phyloP scores from a whole-genome alignment of 1,139 yeast species.

The Protomyces pachydermus region DNA sequence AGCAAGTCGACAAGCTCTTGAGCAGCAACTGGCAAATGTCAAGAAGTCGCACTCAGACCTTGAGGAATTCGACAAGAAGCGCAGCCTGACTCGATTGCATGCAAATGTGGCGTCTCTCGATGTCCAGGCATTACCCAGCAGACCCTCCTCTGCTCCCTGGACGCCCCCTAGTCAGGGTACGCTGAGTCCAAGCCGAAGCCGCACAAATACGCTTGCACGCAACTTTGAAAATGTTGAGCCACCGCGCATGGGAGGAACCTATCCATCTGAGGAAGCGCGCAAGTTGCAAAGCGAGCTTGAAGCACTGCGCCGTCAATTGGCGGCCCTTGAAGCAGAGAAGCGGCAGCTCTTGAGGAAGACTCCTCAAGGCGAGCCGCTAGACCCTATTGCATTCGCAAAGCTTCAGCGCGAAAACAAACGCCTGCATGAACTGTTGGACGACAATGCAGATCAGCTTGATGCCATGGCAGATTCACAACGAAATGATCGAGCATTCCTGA shows the following conservation, averaged over 20 bases:
- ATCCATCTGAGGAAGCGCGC: background rate
- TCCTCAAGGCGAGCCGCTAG: background rate
- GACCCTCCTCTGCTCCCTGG: conserved; percentile 21
- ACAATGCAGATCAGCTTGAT: conserved; percentile 27
- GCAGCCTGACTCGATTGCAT: background rate
- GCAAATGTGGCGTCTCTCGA: conserved; percentile 12
- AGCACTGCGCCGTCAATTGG: background rate
- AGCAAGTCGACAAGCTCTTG: conserved; percentile 1
- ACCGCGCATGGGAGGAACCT: background rate
- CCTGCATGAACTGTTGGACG: conserved; percentile 28
- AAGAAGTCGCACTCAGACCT: conserved; percentile 1
- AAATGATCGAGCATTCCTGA: conserved; percentile 15
- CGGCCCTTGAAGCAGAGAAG: background rate
- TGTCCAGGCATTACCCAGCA: conserved; percentile 1
- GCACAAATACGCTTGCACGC: conserved; percentile 22
- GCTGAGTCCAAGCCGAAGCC: conserved; percentile 5
- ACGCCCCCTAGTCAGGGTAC: conserved; percentile 9
- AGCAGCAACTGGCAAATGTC: conserved; percentile 8
- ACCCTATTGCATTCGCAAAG: background rate
- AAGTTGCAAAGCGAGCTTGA: conserved; percentile 10
- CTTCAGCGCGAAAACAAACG: conserved; percentile 28
- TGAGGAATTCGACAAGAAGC: background rate
- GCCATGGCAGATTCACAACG: conserved; percentile 26
- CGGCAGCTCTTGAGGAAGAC: background rate
- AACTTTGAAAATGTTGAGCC: conserved; percentile 7